Evolutionary conservation across 106 monocot genomes (phyloP), one percentile per base, ranked within the genome.

Genomic region (Allium fistulosum): DNA sequence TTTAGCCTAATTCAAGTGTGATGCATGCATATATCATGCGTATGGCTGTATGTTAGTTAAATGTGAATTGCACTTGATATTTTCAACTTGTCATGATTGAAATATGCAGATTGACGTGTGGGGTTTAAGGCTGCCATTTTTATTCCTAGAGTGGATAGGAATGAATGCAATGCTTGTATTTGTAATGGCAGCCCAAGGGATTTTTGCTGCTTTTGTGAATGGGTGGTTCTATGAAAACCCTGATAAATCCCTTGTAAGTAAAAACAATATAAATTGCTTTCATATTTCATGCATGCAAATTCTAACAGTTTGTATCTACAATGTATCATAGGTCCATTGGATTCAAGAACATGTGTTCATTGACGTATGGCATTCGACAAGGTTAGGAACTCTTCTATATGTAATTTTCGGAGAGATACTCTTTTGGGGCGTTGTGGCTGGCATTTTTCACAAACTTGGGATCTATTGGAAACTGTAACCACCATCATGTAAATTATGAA

Each of bases 121-220:
- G 74, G 70, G 74, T 49, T 7, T 73, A 14, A 69, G 84, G 50
- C 28, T 62, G 2, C 79, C 84, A 70, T 80, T 80, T 46, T 27
- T 76, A 17, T 70, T 80, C 65, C 73, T 84, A 6, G 84, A 84
- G 59, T 84, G 80, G 80, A 80, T 84, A 6, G 84, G 84, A 27
- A 77, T 74, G 79, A 84, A 84, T 53, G 59, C 84, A 53, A 84
- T 84, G 84, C 76, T 84, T 37, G 70, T 84, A 9, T 84, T 70
- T 66, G 84, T 80, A 18, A 66, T 84, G 76, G 84, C 69, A 17
- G 84, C 84, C 13, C 51, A 66, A 58, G 84, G 66, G 18, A 77
- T 84, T 22, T 68, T 84, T 50, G 45, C 84, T 62, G 84, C 80
- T 10, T 84, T 84, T 63, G 58, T 84, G 14, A 80, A 84, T 46